Percentiles rank a stretch among this genome's conserved stretches.
Conservation (phyloP, 768 basidiomycete species). For the Podaxis sp. region DNA sequence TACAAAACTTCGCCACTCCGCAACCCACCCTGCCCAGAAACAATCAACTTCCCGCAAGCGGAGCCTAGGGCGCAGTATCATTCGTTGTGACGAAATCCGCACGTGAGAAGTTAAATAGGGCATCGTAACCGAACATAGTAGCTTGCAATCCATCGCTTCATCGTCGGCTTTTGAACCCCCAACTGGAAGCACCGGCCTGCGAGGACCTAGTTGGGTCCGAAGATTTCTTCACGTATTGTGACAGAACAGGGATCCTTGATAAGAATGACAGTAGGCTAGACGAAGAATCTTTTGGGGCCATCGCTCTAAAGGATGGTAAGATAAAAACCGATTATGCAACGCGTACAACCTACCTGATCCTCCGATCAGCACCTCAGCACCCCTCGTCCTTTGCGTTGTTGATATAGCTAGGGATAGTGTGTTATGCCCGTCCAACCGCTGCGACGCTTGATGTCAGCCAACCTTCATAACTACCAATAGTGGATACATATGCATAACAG, state of each 20-base stretch:
- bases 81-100: no score
- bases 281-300: conserved; percentile 88
- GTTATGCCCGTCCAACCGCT: conserved; percentile 82
- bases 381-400: conserved; percentile 85
- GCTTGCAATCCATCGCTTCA: no score
- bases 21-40: no score
- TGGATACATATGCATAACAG: conserved; percentile 76
- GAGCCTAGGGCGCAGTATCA: no score
- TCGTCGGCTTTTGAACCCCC: no score
- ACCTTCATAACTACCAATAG: background rate
- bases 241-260: conserved; percentile 87
- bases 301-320: conserved; percentile 49
- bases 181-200: no score
- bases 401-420: conserved; percentile 82
- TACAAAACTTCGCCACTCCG: no score
- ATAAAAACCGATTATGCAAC: background rate
- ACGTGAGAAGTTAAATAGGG: no score
- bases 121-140: no score
- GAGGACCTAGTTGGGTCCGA: conserved; percentile 59
- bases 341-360: conserved; percentile 59
- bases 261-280: conserved; percentile 89
- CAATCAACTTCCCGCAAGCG: no score
- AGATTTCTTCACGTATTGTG: conserved; percentile 94
- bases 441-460: conserved; percentile 8
- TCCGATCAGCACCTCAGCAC: conserved; percentile 86